A percentile compares a stretch with the other conserved stretches of the same genome.
Conservation (phyloP, 176 grass and related monocot genomes). For the Calamus simplicifolius region DNA sequence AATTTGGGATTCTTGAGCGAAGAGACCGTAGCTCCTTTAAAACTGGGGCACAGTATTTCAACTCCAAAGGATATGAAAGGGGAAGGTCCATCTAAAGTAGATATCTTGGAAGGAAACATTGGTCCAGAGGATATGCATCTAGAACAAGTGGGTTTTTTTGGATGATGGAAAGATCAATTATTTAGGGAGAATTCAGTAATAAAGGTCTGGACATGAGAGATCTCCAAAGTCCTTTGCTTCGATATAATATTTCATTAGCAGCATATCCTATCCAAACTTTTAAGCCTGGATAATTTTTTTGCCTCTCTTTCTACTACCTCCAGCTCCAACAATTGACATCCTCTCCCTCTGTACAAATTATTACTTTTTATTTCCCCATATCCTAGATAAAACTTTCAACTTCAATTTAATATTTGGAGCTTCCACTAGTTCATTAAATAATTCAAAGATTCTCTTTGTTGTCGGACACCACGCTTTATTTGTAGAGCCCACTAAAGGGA, state of each 20-base stretch:
- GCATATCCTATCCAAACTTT: neutral
- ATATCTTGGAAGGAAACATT: no score
- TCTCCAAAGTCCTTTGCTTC: neutral
- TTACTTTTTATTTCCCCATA: neutral
- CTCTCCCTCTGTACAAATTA: neutral
- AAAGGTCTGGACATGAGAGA: neutral
- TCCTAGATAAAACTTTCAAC: neutral
- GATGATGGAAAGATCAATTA: neutral
- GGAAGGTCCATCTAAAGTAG: no score
- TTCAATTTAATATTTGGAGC: no score
- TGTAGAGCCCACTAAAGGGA: no score
- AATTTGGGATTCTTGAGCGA: neutral
- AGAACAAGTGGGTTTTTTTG: neutral
- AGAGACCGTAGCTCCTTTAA: neutral
- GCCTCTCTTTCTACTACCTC: neutral
- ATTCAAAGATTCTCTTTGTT: no score
- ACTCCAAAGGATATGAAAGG: neutral
- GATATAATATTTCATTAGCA: no score
- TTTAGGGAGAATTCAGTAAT: neutral
- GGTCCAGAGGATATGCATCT: neutral
- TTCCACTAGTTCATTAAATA: no score
- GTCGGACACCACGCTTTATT: no score
- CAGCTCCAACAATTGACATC: neutral
- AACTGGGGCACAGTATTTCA: neutral
- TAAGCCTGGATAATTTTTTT: neutral